Evolutionary conservation across 2,329 filamentous ascomycete species (phyloP), one percentile per base, ranked within the genome.

Genomic region (Fusarium udum): DNA sequence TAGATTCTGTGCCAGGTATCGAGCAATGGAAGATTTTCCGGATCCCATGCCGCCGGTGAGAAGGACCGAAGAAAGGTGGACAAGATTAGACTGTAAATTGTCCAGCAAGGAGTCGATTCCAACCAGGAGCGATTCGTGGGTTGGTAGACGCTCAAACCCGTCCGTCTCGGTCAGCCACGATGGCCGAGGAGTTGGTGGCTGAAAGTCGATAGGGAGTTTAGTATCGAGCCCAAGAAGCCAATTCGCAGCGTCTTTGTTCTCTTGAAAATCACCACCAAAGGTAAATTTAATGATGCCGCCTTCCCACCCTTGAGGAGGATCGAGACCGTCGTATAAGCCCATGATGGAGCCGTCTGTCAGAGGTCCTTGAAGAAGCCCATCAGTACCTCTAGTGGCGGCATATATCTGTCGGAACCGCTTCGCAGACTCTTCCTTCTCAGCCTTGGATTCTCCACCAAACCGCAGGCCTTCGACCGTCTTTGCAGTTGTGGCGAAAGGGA

Each of bases 271-370:
- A 14, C 79, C 53, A 26, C 78, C 76, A 46, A 79, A 81, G 46
- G 96, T 92, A 77, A 98, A 94, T 77, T 91, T 92, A 59, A 98
- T 78, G 32, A 98, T 88, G 3, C 94, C 95, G 5, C 96, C 96
- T 71, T 95, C 91, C 91, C 95, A 98, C 20, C 89, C 88, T 46
- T 87, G 85, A 9, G 84, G 87, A 58, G 81, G 84, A 74, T 83
- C 87, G n/a, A 87, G 84, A 28, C 84, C 90, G 66, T 87, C 85
- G 61, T 87, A 87, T 40, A 86, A 77, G 1, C 85, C 91, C 26
- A 99, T 83, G 20, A 98, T 83, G 83, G 95, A 92, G 5, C 95
- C 95, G 81, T 99, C 94, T 1, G 95, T 98, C 57, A 99, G 80
- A 10, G 96, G 95, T 0, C 96, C 96, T 62, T 93, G 89, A 4